Percentiles rank a stretch among this genome's conserved stretches.
phyloP scores from a whole-genome alignment of 83 land plant species.

The Larix sibirica region DNA sequence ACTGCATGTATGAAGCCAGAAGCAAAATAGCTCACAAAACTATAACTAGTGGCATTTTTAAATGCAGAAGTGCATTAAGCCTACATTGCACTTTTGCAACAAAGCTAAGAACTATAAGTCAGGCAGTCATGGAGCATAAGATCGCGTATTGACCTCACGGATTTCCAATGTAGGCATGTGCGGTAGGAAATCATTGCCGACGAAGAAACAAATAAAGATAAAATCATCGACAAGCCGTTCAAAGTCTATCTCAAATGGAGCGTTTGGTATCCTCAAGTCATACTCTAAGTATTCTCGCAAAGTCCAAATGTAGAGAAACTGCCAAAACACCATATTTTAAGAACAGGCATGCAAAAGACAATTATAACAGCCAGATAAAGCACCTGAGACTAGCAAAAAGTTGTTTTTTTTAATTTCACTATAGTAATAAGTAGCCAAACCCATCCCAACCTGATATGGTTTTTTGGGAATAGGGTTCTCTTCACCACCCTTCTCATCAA shows the following conservation, averaged over 20 bases:
- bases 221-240: slow-evolving; percentile 91
- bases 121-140: background rate
- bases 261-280: slow-evolving; percentile 70
- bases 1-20: background rate
- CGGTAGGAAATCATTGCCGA: slow-evolving; percentile 97
- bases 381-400: background rate
- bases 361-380: background rate
- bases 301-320: slow-evolving; percentile 93
- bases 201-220: slow-evolving; percentile 93
- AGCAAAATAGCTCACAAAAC: background rate
- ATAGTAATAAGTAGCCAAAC: background rate
- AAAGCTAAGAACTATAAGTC: too few relatives aligned
- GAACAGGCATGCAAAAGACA: background rate
- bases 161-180: slow-evolving; percentile 96
- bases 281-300: slow-evolving; percentile 86
- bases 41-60: background rate
- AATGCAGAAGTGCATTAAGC: background rate
- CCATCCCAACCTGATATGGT: slow-evolving; percentile 69
- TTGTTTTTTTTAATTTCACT: background rate
- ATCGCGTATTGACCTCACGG: slow-evolving; percentile 60
- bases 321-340: slow-evolving; percentile 16
- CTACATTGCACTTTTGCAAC: background rate
- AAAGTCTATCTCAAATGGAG: slow-evolving; percentile 73
- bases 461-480: slow-evolving; percentile 53
- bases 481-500: slow-evolving; percentile 78